These are phyloP conservation scores for Kwoniella bestiolae DNA, from an alignment of 768 basidiomycete species.

Conservation along the genomic window DNA sequence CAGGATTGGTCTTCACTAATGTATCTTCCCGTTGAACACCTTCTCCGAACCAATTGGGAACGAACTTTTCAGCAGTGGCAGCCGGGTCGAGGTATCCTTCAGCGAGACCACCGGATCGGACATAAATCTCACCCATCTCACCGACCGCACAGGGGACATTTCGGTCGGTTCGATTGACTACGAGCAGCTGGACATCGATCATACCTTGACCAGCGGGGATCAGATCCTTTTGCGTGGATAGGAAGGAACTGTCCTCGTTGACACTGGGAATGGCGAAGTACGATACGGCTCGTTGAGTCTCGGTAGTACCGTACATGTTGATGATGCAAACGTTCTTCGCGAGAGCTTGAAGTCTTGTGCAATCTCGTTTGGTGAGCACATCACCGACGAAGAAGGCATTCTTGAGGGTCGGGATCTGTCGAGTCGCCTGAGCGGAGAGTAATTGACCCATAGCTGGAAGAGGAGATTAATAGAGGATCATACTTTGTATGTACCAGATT, in stretches of 20 bases:
- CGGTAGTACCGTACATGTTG: conserved; percentile 99
- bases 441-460: conserved; percentile 89
- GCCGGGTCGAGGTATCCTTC: conserved; percentile 89
- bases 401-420: conserved; percentile 79
- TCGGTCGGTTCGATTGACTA: conserved; percentile 87
- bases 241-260: conserved; percentile 81
- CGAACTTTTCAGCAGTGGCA: conserved; percentile 88
- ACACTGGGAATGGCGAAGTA: conserved; percentile 92
- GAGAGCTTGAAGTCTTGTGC: conserved; percentile 86
- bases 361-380: conserved; percentile 96
- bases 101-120: conserved; percentile 90
- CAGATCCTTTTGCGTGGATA: conserved; percentile 92
- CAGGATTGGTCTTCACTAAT: conserved; percentile 62
- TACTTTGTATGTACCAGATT: no score
- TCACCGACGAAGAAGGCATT: conserved; percentile 99
- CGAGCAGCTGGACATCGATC: conserved; percentile 95
- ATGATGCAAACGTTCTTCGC: conserved; percentile 91
- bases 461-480: no score
- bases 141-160: conserved; percentile 87
- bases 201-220: conserved; percentile 98
- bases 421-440: conserved; percentile 80
- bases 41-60: conserved; percentile 85
- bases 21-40: conserved; percentile 68
- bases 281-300: conserved; percentile 97
- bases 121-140: conserved; percentile 98